Conservation (phyloP, 495 filamentous ascomycete genomes). For the Penicillium taxi region DNA sequence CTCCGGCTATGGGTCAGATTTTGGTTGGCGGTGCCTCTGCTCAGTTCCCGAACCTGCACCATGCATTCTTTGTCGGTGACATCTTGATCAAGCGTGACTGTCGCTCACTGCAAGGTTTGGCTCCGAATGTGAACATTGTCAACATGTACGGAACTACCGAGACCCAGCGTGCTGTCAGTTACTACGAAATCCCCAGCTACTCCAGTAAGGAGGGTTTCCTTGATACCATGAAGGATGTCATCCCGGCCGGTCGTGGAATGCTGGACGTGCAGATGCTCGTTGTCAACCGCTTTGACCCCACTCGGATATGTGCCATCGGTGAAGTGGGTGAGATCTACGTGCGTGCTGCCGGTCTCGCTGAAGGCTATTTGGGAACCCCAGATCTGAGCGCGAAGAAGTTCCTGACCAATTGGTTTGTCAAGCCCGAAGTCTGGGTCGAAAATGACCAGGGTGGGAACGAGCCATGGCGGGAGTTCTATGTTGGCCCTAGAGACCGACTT, state of each 20-base stretch:
- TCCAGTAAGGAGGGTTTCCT: slow-evolving; percentile 59
- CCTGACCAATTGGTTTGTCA: slow-evolving; percentile 80
- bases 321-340: slow-evolving; percentile 86
- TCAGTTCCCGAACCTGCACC: slow-evolving; percentile 67
- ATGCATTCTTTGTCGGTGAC: slow-evolving; percentile 92
- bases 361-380: slow-evolving; percentile 70
- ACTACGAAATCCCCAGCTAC: slow-evolving; percentile 72
- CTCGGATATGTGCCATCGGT: slow-evolving; percentile 66
- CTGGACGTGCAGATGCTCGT: slow-evolving; percentile 87
- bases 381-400: slow-evolving; percentile 75
- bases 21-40: slow-evolving; percentile 76
- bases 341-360: slow-evolving; percentile 80
- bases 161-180: slow-evolving; percentile 79
- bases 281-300: slow-evolving; percentile 69
- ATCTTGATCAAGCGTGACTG: slow-evolving; percentile 83
- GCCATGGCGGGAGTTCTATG: slow-evolving; percentile 72
- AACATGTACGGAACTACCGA: slow-evolving; percentile 95
- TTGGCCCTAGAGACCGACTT: slow-evolving; percentile 77
- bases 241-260: slow-evolving; percentile 87
- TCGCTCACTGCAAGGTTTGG: slow-evolving; percentile 66
- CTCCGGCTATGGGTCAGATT: slow-evolving; percentile 93
- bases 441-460: slow-evolving; percentile 40
- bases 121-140: slow-evolving; percentile 69
- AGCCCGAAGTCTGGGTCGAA: slow-evolving; percentile 63
- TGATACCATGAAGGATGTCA: slow-evolving; percentile 65